Evolutionary conservation across 306 rosid genomes (phyloP).

Genomic region (Rosa rugosa): DNA sequence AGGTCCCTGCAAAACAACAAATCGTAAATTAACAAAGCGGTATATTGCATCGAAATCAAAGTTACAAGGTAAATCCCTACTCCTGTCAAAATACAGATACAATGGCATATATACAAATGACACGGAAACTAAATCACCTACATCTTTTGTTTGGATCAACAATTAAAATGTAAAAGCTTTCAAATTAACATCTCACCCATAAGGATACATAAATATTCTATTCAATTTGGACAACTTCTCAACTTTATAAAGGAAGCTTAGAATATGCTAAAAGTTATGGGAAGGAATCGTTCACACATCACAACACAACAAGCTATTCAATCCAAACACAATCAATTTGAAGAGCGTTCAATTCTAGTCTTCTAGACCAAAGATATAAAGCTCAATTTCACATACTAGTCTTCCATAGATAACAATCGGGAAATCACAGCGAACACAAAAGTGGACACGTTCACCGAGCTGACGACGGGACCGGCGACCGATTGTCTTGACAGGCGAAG

Average conservation of each 20-base stretch:
- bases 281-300: constrained; percentile 44
- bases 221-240: not conserved
- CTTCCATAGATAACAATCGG: constrained; percentile 89
- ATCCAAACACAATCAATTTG: no score
- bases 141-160: not conserved
- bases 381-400: constrained; percentile 45
- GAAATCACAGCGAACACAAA: constrained; percentile 75
- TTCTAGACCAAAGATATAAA: not conserved
- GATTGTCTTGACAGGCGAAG: constrained; percentile 65
- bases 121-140: no score
- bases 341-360: no score
- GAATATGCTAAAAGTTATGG: not conserved
- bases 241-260: not conserved
- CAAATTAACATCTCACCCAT: not conserved
- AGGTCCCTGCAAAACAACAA: no score
- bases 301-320: no score
- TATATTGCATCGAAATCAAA: no score
- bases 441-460: constrained; percentile 66
- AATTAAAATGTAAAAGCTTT: not conserved
- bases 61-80: no score
- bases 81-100: no score
- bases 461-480: constrained; percentile 97
- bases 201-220: not conserved
- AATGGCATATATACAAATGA: no score
- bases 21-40: no score